Base-by-base conservation (phyloP, 371 early-diverging fungal species). In the Conidiobolus incongruus region DNA sequence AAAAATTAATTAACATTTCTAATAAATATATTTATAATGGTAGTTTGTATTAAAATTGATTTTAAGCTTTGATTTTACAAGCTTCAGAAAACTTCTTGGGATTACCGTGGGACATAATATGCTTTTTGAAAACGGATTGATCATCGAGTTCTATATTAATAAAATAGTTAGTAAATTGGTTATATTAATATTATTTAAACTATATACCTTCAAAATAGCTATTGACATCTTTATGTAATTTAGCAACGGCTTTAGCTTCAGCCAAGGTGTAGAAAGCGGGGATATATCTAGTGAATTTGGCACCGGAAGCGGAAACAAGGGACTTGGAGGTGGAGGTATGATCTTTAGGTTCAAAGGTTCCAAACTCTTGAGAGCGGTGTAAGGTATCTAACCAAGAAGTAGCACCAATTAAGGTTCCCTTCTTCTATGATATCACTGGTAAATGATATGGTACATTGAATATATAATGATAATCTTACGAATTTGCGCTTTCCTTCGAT, bases 191-290 rank as follows among this genome's bases (percentile, higher is more conserved):
- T n/a, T n/a, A 34, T 16, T 8, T 8, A 10, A 10, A 20, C 7
- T 20, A 37, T n/a, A 28, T 43, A 43, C 43, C 43, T 43, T 43
- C 15, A 22, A 19, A 43, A 6, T 33, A 4, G 3, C 31, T 16
- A 21, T n/a, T 19, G 19, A 34, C 43, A 20, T 43, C 35, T 15
- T 33, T 22, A 29, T 43, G 33, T 17, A 33, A 43, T 17, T 22
- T 35, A 34, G 32, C 32, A 6, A 43, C 6, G 19, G 13, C 21
- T 34, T 35, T 13, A 11, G 43, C 31, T 29, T 43, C 43, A 17
- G 7, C 16, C 12, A 19, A 19, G n/a, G 13, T 33, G 26, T 21
- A 43, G 19, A 12, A 17, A 13, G 15, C 4, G n/a, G 23, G 7
- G 17, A 20, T 19, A 19, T 19, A 43, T n/a, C 23, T 12, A 6